These are phyloP conservation scores for Symbiodinium natans DNA, from an alignment of 73 alveolate species.

Conservation along the genomic window DNA sequence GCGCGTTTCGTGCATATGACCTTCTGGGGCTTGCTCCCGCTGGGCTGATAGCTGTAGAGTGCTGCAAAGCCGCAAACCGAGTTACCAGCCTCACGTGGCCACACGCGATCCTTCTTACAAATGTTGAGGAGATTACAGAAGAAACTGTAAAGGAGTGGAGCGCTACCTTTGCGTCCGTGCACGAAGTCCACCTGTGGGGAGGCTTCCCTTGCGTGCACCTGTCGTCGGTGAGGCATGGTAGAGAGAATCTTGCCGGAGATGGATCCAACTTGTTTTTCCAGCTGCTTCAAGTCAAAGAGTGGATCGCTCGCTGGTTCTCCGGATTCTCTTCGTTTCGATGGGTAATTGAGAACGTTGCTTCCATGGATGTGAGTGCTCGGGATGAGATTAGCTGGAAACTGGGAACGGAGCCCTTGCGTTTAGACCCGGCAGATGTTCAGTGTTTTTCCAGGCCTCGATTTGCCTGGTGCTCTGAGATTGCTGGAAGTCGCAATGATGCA, in stretches of 20 bases:
- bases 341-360: neutral
- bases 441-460: neutral
- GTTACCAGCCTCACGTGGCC: neutral
- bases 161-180: neutral
- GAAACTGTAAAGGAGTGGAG: neutral
- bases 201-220: conserved; percentile 44
- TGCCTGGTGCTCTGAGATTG: neutral
- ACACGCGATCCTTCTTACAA: neutral
- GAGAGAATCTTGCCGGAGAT: neutral
- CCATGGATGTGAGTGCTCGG: conserved; percentile 28
- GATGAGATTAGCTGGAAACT: neutral
- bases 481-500: too few relatives aligned
- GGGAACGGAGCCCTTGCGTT: neutral
- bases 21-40: neutral
- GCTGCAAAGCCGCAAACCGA: neutral
- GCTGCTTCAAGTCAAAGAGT: neutral
- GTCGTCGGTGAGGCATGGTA: neutral
- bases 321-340: neutral
- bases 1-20: neutral
- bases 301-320: neutral
- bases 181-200: neutral
- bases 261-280: neutral
- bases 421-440: neutral
- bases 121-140: neutral
- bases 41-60: neutral